Conservation (phyloP, 1,284 basidiomycete species). For the Apiotrichum siamense region DNA sequence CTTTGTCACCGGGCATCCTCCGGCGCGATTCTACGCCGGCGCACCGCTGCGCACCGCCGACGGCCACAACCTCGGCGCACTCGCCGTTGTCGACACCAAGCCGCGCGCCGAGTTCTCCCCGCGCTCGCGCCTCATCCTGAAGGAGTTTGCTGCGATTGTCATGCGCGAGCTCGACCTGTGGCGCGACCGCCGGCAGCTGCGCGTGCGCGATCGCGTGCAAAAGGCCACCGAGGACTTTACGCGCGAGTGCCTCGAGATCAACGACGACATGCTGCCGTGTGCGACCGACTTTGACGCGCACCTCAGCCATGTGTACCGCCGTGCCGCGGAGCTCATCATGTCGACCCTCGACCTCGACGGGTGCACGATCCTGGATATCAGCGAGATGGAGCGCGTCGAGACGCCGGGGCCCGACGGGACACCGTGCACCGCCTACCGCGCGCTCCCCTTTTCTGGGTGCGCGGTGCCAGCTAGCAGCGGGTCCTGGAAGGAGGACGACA, state of each 20-base stretch:
- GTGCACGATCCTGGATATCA: constrained; percentile 83
- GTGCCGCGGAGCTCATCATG: constrained; percentile 79
- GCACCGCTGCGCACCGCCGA: constrained; percentile 82
- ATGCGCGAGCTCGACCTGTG: constrained; percentile 94
- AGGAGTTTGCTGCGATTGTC: constrained; percentile 87
- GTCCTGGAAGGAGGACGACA: too few relatives aligned
- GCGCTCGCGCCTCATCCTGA: constrained; percentile 80
- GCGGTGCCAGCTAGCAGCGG: too few relatives aligned
- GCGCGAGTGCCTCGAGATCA: constrained; percentile 83
- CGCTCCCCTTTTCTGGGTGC: constrained; percentile 30
- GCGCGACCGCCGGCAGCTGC: constrained; percentile 83
- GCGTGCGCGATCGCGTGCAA: constrained; percentile 85
- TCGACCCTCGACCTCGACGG: constrained; percentile 87
- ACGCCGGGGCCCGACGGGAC: constrained; percentile 6
- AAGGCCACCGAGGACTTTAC: constrained; percentile 94
- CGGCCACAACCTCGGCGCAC: constrained; percentile 81
- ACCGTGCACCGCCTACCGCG: constrained; percentile 51
- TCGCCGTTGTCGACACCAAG: constrained; percentile 78
- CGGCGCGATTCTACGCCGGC: constrained; percentile 84
- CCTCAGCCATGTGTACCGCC: constrained; percentile 82
- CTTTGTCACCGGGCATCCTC: constrained; percentile 60
- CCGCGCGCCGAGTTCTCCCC: constrained; percentile 81
- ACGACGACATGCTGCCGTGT: constrained; percentile 51
- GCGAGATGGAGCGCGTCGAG: constrained; percentile 81
- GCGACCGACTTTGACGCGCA: constrained; percentile 41